A percentile compares a stretch with the other conserved stretches of the same genome.
Conservation (phyloP, 495 filamentous ascomycete genomes). For the Tuber magnatum region DNA sequence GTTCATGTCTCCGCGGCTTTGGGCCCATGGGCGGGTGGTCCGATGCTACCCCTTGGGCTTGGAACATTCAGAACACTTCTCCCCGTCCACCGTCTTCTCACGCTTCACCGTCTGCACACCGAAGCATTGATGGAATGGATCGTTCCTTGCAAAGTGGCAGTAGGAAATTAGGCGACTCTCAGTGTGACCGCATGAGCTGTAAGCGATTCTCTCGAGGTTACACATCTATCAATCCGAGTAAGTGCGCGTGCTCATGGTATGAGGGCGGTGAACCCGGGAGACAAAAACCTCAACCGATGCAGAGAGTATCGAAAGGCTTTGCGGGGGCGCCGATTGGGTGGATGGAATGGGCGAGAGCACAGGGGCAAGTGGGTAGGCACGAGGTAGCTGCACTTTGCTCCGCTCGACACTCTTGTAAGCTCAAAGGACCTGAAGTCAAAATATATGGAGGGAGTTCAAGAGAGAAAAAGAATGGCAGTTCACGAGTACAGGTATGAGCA, state of each 20-base stretch:
- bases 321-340: not conserved
- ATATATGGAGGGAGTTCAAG: not conserved
- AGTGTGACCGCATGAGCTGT: conserved; percentile 52
- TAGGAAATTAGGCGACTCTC: conserved; percentile 52
- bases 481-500: not conserved
- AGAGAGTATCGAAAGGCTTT: not conserved
- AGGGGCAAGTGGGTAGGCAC: not conserved
- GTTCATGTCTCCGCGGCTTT: not conserved
- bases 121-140: conserved; percentile 57
- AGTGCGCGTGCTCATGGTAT: not conserved
- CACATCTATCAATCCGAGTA: conserved; percentile 48
- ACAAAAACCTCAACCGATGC: not conserved
- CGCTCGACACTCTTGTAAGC: not conserved
- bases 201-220: conserved; percentile 59
- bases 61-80: conserved; percentile 28
- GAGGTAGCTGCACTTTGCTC: not conserved
- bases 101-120: conserved; percentile 55
- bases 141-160: conserved; percentile 64
- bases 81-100: conserved; percentile 27
- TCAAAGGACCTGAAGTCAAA: not conserved
- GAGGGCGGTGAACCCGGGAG: not conserved
- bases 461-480: not conserved
- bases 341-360: not conserved
- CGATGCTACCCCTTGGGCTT: not conserved
- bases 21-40: not conserved